Conservation (phyloP, 768 basidiomycete genomes). For the Tremella yokohamensis region DNA sequence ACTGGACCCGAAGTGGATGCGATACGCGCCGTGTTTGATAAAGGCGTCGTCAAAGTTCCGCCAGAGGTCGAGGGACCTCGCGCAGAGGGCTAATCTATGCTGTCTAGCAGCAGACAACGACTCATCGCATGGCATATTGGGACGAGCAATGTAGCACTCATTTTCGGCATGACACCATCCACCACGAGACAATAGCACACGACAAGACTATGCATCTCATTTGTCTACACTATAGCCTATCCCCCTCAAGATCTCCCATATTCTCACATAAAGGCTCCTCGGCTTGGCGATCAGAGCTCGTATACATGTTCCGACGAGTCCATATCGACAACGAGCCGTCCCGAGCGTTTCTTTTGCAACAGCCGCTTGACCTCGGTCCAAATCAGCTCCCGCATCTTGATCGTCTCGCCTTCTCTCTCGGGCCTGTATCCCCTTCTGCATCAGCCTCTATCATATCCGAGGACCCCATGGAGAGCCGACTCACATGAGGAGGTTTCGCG, state of each 20-base stretch:
- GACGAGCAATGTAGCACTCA: too few species aligned
- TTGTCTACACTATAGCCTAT: background rate
- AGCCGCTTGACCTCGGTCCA: slow-evolving; percentile 48
- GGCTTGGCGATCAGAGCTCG: background rate
- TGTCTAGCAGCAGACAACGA: too few species aligned
- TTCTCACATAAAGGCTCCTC: background rate
- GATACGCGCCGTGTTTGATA: slow-evolving; percentile 33
- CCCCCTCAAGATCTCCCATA: too few species aligned
- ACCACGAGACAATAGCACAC: too few species aligned
- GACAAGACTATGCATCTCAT: slow-evolving; percentile 13
- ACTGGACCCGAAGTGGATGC: slow-evolving; percentile 37
- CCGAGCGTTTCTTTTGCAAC: slow-evolving; percentile 34
- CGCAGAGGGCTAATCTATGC: slow-evolving; percentile 34
- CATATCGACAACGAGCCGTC: slow-evolving; percentile 31
- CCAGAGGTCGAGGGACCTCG: slow-evolving; percentile 46
- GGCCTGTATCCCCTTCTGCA: slow-evolving; percentile 41
- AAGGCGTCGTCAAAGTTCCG: slow-evolving; percentile 38
- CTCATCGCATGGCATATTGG: too few species aligned
- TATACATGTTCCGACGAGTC: slow-evolving; percentile 23
- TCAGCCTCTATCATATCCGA: slow-evolving; percentile 7
- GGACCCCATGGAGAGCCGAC: background rate
- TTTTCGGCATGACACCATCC: too few species aligned
- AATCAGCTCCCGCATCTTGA: slow-evolving; percentile 45
- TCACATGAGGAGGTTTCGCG: slow-evolving; percentile 45
- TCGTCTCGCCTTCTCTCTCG: slow-evolving; percentile 43